Evolutionary conservation across 1,284 basidiomycete species (phyloP), one percentile per base, ranked within the genome.

Genomic region (Puccinia novopanici): DNA sequence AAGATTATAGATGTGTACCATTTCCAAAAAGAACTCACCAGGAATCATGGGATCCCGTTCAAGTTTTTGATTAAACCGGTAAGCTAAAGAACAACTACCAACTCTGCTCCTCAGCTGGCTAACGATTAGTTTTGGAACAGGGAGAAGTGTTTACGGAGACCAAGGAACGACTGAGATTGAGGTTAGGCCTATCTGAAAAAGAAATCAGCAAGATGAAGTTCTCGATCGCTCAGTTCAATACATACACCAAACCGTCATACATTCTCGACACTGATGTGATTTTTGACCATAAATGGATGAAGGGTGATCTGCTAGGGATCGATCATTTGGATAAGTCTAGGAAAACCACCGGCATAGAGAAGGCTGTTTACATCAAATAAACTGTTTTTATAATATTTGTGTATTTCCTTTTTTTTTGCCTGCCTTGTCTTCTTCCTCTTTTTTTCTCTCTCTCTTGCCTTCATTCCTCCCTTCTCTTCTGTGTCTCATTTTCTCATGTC

Each of bases 1-100:
- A 97, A 96, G 87, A 90, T 98, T 82, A 97, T 99, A 86, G 94
- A 92, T 83, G 93, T 97, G 73, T 99, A 98, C 90, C 97, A 99
- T 88, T 99, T 97, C 88, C 92, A 92, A 75, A 96, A 94, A 86
- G 97, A 99, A 83, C 90, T 95, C 42, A 88, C 90, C 68, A 90
- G 97, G 84, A 93, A 93, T 82, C 96, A 99, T 85, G 97, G 97
- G 80, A 93, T 99, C 48, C 97, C 97, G 0, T 99, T 99, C 90
- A 94, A 93, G 84, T 99, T 99, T 87, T 93, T 97, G 54, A 89
- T 96, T 82, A 92, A 92, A 85, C 91, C 93, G 82, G 93, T 73
- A 37, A 57, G 71, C 94, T 42, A 65, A 59, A 12, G 2, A 30
- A 37, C 24, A 37, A 24, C 40, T 27, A 27, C 42, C n/a, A 57